Percentiles rank a stretch among this genome's conserved stretches.
Conservation (phyloP, 306 rosid genomes). For the Potentilla sterilis region DNA sequence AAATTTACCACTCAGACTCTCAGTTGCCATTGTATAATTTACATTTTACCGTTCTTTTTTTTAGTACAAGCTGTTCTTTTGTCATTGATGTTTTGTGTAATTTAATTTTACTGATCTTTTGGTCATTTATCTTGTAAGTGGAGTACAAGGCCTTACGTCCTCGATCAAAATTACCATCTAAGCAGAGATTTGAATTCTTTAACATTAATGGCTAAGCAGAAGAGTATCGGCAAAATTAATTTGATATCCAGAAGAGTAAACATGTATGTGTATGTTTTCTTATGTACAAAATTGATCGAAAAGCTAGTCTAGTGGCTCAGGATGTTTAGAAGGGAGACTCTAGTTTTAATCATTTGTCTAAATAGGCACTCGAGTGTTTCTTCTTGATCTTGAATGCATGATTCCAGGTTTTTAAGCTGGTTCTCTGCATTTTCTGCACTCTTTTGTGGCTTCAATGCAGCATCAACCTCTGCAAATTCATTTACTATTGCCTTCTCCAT, state of each 20-base stretch:
- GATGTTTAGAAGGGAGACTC: conserved; percentile 42
- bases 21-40: not conserved
- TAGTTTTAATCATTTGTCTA: conserved; percentile 37
- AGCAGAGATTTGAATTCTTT: not conserved
- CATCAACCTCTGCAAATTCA: conserved; percentile 20
- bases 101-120: not conserved
- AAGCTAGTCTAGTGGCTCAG: conserved; percentile 21
- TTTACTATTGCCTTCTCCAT: not conserved
- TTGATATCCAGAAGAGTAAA: not conserved
- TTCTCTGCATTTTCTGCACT: not conserved
- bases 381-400: conserved; percentile 22
- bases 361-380: conserved; percentile 12
- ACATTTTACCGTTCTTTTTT: not conserved
- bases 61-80: not conserved
- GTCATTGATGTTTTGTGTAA: not conserved
- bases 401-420: conserved; percentile 14
- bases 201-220: not conserved
- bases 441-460: not conserved
- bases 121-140: not conserved
- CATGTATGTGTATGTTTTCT: not conserved
- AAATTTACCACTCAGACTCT: not conserved
- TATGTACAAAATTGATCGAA: not conserved
- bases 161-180: not conserved
- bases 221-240: not conserved
- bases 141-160: not conserved